Conservation (phyloP, 495 filamentous ascomycete species). For the Poronia punctata region DNA sequence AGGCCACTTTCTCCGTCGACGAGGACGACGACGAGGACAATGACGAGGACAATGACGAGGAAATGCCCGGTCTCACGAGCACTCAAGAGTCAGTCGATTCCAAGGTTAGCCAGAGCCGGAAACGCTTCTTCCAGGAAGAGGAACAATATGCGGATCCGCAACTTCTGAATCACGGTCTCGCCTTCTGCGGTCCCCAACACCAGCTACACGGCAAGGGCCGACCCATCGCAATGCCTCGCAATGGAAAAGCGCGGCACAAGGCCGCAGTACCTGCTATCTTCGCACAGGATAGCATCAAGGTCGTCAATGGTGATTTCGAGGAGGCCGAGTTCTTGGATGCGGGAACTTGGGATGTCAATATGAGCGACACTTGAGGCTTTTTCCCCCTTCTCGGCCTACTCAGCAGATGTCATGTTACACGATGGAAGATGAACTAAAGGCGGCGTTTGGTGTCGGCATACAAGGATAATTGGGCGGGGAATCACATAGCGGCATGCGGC, state of each 20-base stretch:
- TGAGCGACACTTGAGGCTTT: conserved; percentile 18
- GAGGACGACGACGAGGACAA: conserved; percentile 7
- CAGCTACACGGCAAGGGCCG: conserved; percentile 21
- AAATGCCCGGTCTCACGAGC: conserved; percentile 29
- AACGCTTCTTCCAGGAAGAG: conserved; percentile 33
- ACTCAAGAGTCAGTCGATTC: conserved; percentile 32
- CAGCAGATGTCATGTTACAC: background rate
- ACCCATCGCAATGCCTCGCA: conserved; percentile 34
- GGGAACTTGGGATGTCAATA: conserved; percentile 21
- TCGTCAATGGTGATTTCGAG: conserved; percentile 42
- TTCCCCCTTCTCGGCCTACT: background rate
- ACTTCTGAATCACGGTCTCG: too few relatives aligned
- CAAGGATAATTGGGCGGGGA: too few relatives aligned
- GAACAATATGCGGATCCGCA: conserved; percentile 14
- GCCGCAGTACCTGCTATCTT: conserved; percentile 2
- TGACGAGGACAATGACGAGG: conserved; percentile 13
- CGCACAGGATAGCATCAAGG: conserved; percentile 34
- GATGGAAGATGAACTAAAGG: too few relatives aligned
- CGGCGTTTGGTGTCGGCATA: too few relatives aligned
- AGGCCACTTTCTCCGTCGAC: conserved; percentile 10
- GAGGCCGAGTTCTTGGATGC: conserved; percentile 47
- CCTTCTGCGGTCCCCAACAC: too few relatives aligned
- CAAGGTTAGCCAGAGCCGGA: conserved; percentile 22
- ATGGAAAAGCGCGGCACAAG: conserved; percentile 10
- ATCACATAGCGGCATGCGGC: too few relatives aligned